Base-by-base conservation (phyloP, 495 filamentous ascomycete species). In the Penicillium salamii region DNA sequence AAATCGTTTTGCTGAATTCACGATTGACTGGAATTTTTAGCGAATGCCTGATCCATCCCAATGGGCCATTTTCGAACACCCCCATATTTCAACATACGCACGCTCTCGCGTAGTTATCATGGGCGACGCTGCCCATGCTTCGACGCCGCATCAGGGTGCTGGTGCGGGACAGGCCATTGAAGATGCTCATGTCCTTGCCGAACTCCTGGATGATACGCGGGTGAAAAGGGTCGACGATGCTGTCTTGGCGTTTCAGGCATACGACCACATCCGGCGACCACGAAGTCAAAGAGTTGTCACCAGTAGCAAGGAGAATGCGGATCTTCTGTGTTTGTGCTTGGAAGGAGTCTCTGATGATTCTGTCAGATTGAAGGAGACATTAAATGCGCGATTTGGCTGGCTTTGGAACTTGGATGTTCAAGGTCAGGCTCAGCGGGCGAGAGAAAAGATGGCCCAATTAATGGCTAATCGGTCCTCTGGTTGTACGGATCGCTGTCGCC, bases 121-220 rank as follows among this genome's bases (percentile, higher is more conserved):
- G 0, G 86, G 87, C 1, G 86, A 89, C 53, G 85, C 86, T 1
- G 85, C 85, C 0, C 86, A 89, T 52, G 84, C 85, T 0, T 77
- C 77, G 0, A 86, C 84, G 3, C 86, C 86, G 0, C 84, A 88
- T 55, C 83, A 88, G 53, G 85, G 84, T 7, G 74, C 84, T 1
- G 86, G 85, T 1, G 84, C 84, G 0, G 84, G 85, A 0, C 78
- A 84, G 66, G 81, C 82, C 3, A 79, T 89, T 26, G 86, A 89
- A 57, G 86, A 89, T 64, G 78, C 82, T 5, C 76, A 76, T 39
- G 71, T 87, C 11, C 65, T 89, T 1, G 69, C 76, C 11, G 69
- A 73, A n/a, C 57, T 89, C 0, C 63, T 88, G 2, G 74, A 70
- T 8, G 69, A 80, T 40, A 0, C 35, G 6, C 49, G 57, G 3